Base-by-base conservation (phyloP, 345 rosid genomes). In the Gossypium turneri region DNA sequence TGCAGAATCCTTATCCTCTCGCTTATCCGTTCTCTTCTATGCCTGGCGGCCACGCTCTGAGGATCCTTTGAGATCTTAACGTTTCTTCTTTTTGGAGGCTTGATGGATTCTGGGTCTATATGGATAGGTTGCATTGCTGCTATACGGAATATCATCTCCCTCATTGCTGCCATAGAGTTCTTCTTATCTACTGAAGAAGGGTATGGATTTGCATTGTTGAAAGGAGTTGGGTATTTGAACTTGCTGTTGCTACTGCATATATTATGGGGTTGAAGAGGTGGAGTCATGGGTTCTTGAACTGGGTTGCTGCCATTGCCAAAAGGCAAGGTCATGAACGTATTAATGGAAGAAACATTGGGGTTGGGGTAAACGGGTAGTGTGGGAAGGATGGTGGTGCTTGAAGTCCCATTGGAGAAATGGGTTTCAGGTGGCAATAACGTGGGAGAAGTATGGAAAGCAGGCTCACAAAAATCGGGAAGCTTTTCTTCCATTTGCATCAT, bases 51-150 rank as follows among this genome's bases (percentile, higher is more conserved):
- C 55, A 94, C 92, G 75, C 98, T 94, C 72, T 92, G 95, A 2
- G 98, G 98, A 77, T 94, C 98, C 84, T 94, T 94, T 0, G 97
- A 94, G 81, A 92, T 94, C 85, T 84, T 88, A 34, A 94, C 95
- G 79, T 92, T 94, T 80, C 91, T 82, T 75, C 98, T 86, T 75
- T 87, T 92, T 0, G 97, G 98, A 17, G 95, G 94, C 85, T 89
- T 94, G 2, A 94, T 72, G 0, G 98, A 84, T 77, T 92, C 95
- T 0, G 97, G 98, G 82, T 94, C 98, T 25, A 83, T 85, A 67
- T 92, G 92, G 59, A 92, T 82, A 4, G 97, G 97, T 61, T 90
- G 97, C 93, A 94, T 94, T 41, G 90, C 95, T 2, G 98, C 97
- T 13, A 94, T 85, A 8, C 88, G 86, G 74, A 90, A 94, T 22